These are phyloP conservation scores for Choanephora cucurbitarum DNA, from an alignment of 371 early-diverging fungal genomes.

Conservation along the genomic window DNA sequence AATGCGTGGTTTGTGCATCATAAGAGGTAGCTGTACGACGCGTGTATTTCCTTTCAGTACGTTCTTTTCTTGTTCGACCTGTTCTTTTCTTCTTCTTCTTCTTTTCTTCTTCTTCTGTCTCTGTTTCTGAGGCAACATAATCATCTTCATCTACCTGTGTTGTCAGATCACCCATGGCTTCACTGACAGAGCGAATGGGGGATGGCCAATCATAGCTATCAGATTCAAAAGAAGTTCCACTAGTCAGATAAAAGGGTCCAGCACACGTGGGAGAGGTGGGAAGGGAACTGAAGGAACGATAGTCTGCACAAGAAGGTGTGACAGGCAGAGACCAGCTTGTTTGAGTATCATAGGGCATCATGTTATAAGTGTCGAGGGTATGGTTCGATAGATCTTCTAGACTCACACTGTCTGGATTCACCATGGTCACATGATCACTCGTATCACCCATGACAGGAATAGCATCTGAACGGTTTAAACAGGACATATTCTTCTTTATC, in stretches of 20 bases:
- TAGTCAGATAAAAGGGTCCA: neutral
- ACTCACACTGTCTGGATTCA: constrained; percentile 4
- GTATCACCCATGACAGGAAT: constrained; percentile 4
- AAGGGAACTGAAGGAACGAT: constrained; percentile 9
- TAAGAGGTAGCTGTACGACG: constrained; percentile 49
- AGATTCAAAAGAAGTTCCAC: neutral
- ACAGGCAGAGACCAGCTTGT: constrained; percentile 14
- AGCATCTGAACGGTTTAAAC: neutral
- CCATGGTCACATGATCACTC: neutral
- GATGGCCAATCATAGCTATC: neutral
- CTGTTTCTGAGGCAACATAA: constrained; percentile 1
- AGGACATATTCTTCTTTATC: neutral
- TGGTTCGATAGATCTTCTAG: neutral
- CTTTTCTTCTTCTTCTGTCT: neutral
- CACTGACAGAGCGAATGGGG: neutral
- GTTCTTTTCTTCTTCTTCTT: constrained; percentile 9
- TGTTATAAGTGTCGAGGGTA: constrained; percentile 9
- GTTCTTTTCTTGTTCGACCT: neutral
- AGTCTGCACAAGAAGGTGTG: constrained; percentile 10
- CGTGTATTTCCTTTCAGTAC: constrained; percentile 5
- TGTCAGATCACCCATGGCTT: too few relatives aligned
- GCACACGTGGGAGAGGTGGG: constrained; percentile 22
- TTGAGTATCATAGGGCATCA: constrained; percentile 14
- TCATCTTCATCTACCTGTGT: constrained; percentile 18
- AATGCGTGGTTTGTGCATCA: constrained; percentile 43